Evolutionary conservation across 2,329 filamentous ascomycete species (phyloP).

Genomic region (Aspergillus puulaauensis): DNA sequence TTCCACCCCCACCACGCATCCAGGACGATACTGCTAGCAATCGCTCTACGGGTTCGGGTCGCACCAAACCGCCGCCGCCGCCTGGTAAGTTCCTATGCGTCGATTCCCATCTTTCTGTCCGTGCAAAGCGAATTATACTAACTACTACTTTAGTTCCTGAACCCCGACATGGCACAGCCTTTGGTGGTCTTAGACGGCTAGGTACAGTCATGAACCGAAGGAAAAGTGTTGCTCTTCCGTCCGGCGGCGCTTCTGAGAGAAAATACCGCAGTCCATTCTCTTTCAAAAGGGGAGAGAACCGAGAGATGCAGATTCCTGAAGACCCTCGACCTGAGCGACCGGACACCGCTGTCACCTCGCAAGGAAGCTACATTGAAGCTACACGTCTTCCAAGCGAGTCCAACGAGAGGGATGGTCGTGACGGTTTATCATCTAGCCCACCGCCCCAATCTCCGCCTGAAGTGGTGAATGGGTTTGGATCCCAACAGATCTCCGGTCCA

Average conservation of each 20-base stretch:
- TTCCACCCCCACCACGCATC: constrained; percentile 40
- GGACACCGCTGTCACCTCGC: constrained; percentile 29
- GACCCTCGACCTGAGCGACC: constrained; percentile 32
- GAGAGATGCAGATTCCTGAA: constrained; percentile 39
- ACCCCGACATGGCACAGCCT: constrained; percentile 39
- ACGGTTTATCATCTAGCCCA: constrained; percentile 20
- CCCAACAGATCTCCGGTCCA: constrained; percentile 17
- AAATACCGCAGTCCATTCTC: constrained; percentile 45
- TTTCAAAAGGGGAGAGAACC: constrained; percentile 43
- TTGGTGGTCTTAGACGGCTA: constrained; percentile 47
- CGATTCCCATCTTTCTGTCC: not conserved
- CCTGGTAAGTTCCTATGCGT: constrained; percentile 34
- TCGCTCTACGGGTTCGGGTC: constrained; percentile 51
- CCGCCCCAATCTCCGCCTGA: constrained; percentile 19
- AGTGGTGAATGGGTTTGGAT: constrained; percentile 29
- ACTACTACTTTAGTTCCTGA: constrained; percentile 33
- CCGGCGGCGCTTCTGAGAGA: constrained; percentile 36
- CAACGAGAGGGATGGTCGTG: constrained; percentile 22
- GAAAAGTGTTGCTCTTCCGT: constrained; percentile 43
- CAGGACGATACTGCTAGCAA: constrained; percentile 57
- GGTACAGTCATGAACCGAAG: constrained; percentile 50
- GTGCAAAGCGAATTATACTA: not conserved
- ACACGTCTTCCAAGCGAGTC: constrained; percentile 27
- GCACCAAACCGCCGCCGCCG: constrained; percentile 28
- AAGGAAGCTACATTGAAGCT: constrained; percentile 22